Conservation (phyloP, 1,284 basidiomycete species). For the Afroboletus lepidellus region DNA sequence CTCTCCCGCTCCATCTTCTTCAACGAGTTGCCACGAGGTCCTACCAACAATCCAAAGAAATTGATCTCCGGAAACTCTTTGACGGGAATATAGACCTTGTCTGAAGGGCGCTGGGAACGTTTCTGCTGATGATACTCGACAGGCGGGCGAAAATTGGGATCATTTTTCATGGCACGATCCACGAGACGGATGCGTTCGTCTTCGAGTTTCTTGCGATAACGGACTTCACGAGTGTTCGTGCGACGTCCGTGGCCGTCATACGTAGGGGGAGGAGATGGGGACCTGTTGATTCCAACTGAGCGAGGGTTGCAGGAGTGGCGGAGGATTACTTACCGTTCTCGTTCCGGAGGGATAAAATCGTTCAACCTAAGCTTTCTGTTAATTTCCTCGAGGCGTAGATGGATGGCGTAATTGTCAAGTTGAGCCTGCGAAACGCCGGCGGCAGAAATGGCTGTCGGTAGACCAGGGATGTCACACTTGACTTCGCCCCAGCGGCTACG, state of each 20-base stretch:
- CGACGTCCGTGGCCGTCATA: conserved; percentile 97
- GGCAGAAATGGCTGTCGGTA: conserved; percentile 91
- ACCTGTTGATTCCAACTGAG: conserved; percentile 49
- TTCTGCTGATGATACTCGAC: conserved; percentile 95
- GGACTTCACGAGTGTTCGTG: conserved; percentile 97
- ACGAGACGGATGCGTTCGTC: conserved; percentile 94
- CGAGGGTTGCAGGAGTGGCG: not conserved
- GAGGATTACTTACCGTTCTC: conserved; percentile 65
- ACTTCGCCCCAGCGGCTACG: conserved; percentile 95
- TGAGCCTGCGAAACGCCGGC: conserved; percentile 89
- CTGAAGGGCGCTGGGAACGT: conserved; percentile 85
- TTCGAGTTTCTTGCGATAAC: conserved; percentile 97
- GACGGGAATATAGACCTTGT: conserved; percentile 99
- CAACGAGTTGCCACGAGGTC: conserved; percentile 96
- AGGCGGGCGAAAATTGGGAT: conserved; percentile 95
- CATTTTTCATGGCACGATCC: conserved; percentile 95
- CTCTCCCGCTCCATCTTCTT: conserved; percentile 99
- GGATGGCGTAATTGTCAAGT: conserved; percentile 94
- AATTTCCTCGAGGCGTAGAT: conserved; percentile 95
- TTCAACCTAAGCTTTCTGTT: conserved; percentile 91
- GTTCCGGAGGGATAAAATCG: conserved; percentile 94
- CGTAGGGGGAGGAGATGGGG: conserved; percentile 94
- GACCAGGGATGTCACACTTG: conserved; percentile 82
- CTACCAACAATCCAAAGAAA: conserved; percentile 97
- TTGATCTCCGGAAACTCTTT: conserved; percentile 99